Percentiles rank a stretch among this genome's conserved stretches.
phyloP scores from a whole-genome alignment of 495 filamentous ascomycete genomes.

The Lophiostoma macrostomum region DNA sequence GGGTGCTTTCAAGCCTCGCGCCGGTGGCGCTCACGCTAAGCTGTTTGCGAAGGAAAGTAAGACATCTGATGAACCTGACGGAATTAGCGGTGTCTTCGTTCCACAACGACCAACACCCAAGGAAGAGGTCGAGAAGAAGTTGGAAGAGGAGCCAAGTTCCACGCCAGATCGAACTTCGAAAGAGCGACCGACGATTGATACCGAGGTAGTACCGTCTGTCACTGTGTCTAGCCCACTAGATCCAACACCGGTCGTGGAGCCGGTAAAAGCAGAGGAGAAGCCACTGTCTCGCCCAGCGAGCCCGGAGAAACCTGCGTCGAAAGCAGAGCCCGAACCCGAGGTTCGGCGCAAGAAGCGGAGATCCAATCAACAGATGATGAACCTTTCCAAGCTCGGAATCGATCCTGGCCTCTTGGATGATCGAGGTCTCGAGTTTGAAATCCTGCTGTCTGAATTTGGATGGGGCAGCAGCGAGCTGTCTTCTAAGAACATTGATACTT shows the following conservation, averaged over 20 bases:
- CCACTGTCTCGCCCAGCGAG: conserved; percentile 31
- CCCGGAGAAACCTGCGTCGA: conserved; percentile 37
- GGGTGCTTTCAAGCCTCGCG: conserved; percentile 77
- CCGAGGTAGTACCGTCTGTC: conserved; percentile 35
- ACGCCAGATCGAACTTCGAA: conserved; percentile 19
- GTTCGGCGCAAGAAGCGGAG: conserved; percentile 58
- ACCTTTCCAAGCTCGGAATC: conserved; percentile 72
- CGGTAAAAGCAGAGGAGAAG: conserved; percentile 21
- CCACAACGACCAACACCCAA: conserved; percentile 19
- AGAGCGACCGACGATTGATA: conserved; percentile 22
- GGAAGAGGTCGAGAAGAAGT: conserved; percentile 28
- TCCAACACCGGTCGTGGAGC: conserved; percentile 9
- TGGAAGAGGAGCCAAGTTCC: conserved; percentile 2
- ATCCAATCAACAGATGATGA: conserved; percentile 72
- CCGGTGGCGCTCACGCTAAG: conserved; percentile 76
- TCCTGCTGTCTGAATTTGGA: conserved; percentile 79
- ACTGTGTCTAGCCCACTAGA: conserved; percentile 37
- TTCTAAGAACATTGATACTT: conserved; percentile 70
- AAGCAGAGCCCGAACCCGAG: conserved; percentile 43
- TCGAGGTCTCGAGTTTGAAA: conserved; percentile 69
- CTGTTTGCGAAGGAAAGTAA: conserved; percentile 56
- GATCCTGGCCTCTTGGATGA: conserved; percentile 66
- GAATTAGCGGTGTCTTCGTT: conserved; percentile 68
- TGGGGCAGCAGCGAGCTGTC: conserved; percentile 77
- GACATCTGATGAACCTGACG: conserved; percentile 64